Percentiles rank a stretch among this genome's conserved stretches.
Evolutionary conservation across 148 eudicot species (phyloP).

Genomic region (Persicaria maculosa): DNA sequence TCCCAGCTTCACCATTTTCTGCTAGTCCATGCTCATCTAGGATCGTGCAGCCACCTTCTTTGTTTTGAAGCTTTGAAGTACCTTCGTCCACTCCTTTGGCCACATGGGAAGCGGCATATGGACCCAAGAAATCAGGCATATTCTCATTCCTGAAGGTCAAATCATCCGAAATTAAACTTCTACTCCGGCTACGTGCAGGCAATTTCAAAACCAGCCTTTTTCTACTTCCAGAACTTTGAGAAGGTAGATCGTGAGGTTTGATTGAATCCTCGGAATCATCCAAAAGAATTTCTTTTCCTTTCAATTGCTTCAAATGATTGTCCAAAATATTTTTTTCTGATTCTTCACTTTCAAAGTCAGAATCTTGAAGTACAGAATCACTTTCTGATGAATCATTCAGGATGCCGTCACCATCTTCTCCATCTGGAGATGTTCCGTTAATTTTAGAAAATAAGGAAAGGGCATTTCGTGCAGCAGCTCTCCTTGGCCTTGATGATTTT

Average conservation of each 20-base stretch:
- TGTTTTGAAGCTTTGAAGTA: constrained; percentile 17
- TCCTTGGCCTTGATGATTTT: constrained; percentile 72
- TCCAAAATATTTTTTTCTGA: constrained; percentile 41
- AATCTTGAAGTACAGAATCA: constrained; percentile 59
- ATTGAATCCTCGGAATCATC: constrained; percentile 47
- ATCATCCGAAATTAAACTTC: constrained; percentile 21
- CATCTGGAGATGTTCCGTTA: constrained; percentile 51
- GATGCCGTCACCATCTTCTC: constrained; percentile 42
- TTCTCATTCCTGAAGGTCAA: constrained; percentile 17
- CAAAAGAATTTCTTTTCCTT: constrained; percentile 63
- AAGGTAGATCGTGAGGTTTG: constrained; percentile 29
- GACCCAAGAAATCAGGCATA: constrained; percentile 33
- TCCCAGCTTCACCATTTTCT: constrained; percentile 20
- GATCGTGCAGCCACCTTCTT: constrained; percentile 11
- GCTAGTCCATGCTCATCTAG: constrained; percentile 23
- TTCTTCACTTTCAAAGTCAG: constrained; percentile 63
- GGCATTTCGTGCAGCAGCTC: constrained; percentile 98
- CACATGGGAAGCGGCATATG: constrained; percentile 32
- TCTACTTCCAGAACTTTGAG: constrained; percentile 33
- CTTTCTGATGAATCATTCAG: constrained; percentile 62
- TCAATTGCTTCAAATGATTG: constrained; percentile 32
- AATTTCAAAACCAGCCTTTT: constrained; percentile 60
- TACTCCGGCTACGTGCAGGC: constrained; percentile 49
- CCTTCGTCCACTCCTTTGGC: constrained; percentile 22
- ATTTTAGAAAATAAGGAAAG: constrained; percentile 72